Base-by-base conservation (phyloP, 306 rosid species). In the Gastrolobium villosum region DNA sequence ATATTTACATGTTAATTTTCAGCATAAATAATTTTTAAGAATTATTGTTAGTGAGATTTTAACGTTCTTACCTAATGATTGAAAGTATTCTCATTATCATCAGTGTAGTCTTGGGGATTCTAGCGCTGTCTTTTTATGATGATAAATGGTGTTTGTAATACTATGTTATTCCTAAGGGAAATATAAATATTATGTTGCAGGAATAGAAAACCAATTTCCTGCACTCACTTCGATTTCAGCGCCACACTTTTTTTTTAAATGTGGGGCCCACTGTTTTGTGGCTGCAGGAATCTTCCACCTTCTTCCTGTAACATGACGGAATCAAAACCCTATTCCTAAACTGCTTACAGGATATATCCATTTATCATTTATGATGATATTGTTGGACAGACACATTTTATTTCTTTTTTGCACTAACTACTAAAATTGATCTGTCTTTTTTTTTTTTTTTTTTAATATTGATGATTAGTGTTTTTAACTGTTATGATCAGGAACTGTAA, bases 401-500 rank as follows among this genome's bases (percentile, higher is more conserved):
- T 45, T 20, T 78, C 34, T 75, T 62, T 30, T n/a, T 32, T 72
- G 32, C 10, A 7, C 10, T 32, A 45, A n/a, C 14, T 60, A 35
- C 37, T 39, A 8, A 14, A 45, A 30, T 46, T 74, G 70, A 74
- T 20, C 26, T 20, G 26, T 20, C 26, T 20, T 20, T 40, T 56
- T 44, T 13, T 41, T 20, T 20, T 2, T 0, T 53, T 37, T 30
- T 59, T 32, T 5, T 39, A 56, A 35, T 70, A n/a, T 40, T 76
- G 31, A 63, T 82, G 46, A 40, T 78, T 53, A 7, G 5, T 81
- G 55, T 30, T 69, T 86, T 75, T 6, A 56, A 63, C 46, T 80
- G 9, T 56, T 49, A 86, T 91, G 52, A 46, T 48, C 44, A 86
- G 89, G 89, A 65, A 64, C 5, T 20, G 31, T 14, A 9, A 4